Conservation (phyloP, 768 basidiomycete species). For the Mrakia frigida region DNA sequence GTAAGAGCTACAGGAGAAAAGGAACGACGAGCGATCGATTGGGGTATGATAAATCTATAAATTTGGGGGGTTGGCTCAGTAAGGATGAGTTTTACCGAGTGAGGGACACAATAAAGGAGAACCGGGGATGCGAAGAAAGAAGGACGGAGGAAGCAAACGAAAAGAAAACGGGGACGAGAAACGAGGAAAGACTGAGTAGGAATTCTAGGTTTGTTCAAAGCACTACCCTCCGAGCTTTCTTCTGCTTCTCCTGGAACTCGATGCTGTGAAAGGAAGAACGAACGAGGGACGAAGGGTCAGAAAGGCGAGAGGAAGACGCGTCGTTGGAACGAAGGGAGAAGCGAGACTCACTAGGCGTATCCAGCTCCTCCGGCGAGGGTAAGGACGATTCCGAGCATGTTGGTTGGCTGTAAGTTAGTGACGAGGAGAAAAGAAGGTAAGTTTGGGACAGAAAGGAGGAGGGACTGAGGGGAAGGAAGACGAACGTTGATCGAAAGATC, state of each 20-base stretch:
- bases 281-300: not conserved
- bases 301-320: not conserved
- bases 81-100: no score
- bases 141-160: no score
- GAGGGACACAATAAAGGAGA: no score
- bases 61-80: no score
- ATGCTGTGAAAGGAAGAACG: slow-evolving; percentile 6
- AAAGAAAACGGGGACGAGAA: no score
- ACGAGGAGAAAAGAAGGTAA: not conserved
- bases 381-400: slow-evolving; percentile 73
- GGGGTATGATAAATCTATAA: no score
- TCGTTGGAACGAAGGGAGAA: not conserved
- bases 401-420: slow-evolving; percentile 48
- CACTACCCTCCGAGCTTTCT: slow-evolving; percentile 4
- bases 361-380: slow-evolving; percentile 82
- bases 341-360: slow-evolving; percentile 51
- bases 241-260: slow-evolving; percentile 25
- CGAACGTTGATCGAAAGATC: slow-evolving; percentile 63
- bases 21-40: no score
- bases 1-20: no score
- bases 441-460: not conserved
- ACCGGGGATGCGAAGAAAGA: no score
- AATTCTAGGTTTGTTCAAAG: not conserved
- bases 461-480: not conserved
- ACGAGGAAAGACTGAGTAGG: no score